Conservation (phyloP, 2,329 filamentous ascomycete genomes). For the Alternaria incomplexa region DNA sequence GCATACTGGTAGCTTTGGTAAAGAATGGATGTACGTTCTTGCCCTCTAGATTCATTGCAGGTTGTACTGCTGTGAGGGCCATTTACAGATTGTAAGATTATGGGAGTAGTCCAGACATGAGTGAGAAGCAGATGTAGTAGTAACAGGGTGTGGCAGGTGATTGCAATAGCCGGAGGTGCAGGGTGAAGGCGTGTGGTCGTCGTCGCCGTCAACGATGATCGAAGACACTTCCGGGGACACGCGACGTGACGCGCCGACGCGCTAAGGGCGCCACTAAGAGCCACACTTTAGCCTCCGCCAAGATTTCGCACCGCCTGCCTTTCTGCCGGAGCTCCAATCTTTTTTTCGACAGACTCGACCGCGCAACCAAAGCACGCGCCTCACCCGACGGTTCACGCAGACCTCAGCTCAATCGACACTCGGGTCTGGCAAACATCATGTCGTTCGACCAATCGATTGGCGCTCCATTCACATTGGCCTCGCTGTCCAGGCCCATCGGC, state of each 20-base stretch:
- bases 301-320: slow-evolving; percentile 20
- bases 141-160: neutral
- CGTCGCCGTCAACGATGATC: neutral
- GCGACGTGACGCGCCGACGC: slow-evolving; percentile 23
- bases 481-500: slow-evolving; percentile 53
- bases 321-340: slow-evolving; percentile 30
- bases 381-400: slow-evolving; percentile 29
- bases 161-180: slow-evolving; percentile 1
- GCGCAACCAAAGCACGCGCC: slow-evolving; percentile 20
- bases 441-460: slow-evolving; percentile 46
- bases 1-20: slow-evolving; percentile 36
- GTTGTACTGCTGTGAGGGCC: slow-evolving; percentile 45
- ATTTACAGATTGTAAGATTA: slow-evolving; percentile 34
- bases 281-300: slow-evolving; percentile 20
- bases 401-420: slow-evolving; percentile 15
- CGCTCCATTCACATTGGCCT: slow-evolving; percentile 50
- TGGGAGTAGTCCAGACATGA: slow-evolving; percentile 18
- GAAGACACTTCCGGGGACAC: slow-evolving; percentile 8
- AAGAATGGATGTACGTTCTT: slow-evolving; percentile 50
- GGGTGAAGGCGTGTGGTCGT: slow-evolving; percentile 4
- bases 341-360: slow-evolving; percentile 27
- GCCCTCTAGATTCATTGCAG: slow-evolving; percentile 47
- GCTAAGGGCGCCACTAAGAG: slow-evolving; percentile 10
- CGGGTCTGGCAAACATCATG: slow-evolving; percentile 42
- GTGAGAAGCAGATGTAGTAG: neutral